phyloP scores from a whole-genome alignment of 768 basidiomycete species.

The Trametes meyenii region DNA sequence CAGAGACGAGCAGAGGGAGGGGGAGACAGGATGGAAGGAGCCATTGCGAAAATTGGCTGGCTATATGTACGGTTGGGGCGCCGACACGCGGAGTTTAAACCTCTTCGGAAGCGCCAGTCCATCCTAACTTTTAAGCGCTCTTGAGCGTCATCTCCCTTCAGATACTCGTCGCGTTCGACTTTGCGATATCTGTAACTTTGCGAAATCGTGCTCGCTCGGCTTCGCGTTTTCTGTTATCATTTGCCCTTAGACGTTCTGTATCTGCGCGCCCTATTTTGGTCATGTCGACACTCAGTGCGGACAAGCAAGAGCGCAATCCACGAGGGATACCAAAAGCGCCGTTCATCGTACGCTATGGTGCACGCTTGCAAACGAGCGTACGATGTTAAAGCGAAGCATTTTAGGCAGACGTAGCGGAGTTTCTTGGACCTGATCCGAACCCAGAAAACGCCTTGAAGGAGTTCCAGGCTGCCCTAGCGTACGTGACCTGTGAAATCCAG shows the following conservation, averaged over 20 bases:
- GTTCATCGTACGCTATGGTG: conserved; percentile 71
- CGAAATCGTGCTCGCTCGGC: neutral
- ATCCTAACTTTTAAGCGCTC: too few relatives aligned
- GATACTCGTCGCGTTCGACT: too few relatives aligned
- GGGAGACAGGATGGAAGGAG: conserved; percentile 5
- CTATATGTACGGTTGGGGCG: conserved; percentile 8
- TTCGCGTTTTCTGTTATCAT: neutral
- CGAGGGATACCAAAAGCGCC: conserved; percentile 95
- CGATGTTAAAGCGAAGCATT: neutral
- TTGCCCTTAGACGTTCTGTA: neutral
- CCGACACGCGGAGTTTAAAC: conserved; percentile 4
- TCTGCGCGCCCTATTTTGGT: neutral
- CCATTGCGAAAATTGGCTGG: conserved; percentile 10
- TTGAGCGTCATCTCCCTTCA: conserved; percentile 3
- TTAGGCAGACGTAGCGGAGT: conserved; percentile 86
- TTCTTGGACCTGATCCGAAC: conserved; percentile 76
- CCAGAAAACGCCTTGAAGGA: conserved; percentile 76
- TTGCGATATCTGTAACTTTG: too few relatives aligned
- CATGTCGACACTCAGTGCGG: conserved; percentile 17
- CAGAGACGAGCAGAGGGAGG: neutral
- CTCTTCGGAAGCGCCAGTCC: neutral
- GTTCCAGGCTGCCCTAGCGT: conserved; percentile 95
- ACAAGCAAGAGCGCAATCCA: conserved; percentile 63
- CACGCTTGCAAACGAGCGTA: neutral
- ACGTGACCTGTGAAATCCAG: conserved; percentile 39